Evolutionary conservation across 2,329 filamentous ascomycete genomes (phyloP), one percentile per base, ranked within the genome.

Genomic region (Neofusicoccum kwambonambiense): DNA sequence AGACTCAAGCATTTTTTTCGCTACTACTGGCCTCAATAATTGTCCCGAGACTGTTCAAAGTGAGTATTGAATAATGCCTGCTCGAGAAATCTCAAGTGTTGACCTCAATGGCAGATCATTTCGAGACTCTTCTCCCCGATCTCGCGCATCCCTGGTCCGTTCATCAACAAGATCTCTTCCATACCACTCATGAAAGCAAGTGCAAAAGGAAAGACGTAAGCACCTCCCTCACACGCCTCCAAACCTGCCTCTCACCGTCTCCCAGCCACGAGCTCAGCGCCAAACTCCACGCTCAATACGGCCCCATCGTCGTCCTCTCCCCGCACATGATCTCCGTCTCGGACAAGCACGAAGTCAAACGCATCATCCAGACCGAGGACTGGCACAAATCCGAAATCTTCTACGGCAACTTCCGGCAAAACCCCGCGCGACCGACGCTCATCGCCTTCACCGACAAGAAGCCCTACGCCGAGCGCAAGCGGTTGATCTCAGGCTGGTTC

Each of bases 381-480:
- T 60, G 41, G 41, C 56, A 41, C 22, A 60, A 60, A 8, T 45
- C 41, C 7, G 13, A 45, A 7, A 6, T 19, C 22, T 13, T 60
- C 22, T 60, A 60, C 22, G 44, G 41, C 22, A 60, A 60, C 56
- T 60, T 60, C 7, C 56, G 56, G 2, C 56, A 60, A 7, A 35
- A 60, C n/a, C 41, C 41, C 3, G 56, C 13, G n/a, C 56, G 56
- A 2, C 56, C 56, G 0, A 60, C 56, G 8, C 41, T 60, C n/a
- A 49, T 60, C 41, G 41, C 56, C 22, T 60, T 60, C 41, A 60
- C 56, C 4, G 44, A 60, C 56, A 60, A 60, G 22, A 60, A 60
- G 11, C 41, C 41, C 3, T 60, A 60, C 31, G 39, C 56, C 11
- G 19, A 34, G 41, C 56, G 56, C 13, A 60, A 60, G 41, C 19